A percentile compares a stretch with the other conserved stretches of the same genome.
Evolutionary conservation across 225 moss, liverwort and hornwort species (phyloP).

Genomic region (Sphagnum tenellum): DNA sequence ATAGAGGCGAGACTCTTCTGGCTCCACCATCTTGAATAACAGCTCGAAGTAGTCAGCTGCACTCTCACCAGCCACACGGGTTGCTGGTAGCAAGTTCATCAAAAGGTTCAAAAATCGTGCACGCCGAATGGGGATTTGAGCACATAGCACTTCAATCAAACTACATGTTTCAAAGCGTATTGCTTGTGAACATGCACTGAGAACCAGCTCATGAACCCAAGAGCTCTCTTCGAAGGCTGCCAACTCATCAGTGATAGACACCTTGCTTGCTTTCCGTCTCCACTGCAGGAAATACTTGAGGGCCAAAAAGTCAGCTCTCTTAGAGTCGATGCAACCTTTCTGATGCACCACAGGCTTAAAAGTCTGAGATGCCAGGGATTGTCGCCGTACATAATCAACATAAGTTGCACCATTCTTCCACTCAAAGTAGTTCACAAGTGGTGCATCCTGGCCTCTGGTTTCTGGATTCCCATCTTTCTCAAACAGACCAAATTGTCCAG

Average conservation of each 20-base stretch:
- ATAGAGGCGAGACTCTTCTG: conserved; percentile 91
- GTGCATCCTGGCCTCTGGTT: conserved; percentile 56
- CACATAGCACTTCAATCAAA: conserved; percentile 86
- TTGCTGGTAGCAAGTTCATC: conserved; percentile 88
- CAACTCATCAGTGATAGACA: conserved; percentile 81
- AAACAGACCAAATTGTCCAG: conserved; percentile 34
- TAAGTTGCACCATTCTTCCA: conserved; percentile 97
- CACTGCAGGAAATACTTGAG: conserved; percentile 83
- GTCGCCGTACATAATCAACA: conserved; percentile 72
- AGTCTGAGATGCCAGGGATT: conserved; percentile 63
- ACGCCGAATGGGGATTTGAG: conserved; percentile 78
- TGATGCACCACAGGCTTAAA: conserved; percentile 44
- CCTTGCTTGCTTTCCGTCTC: conserved; percentile 80
- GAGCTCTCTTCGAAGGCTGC: conserved; percentile 99
- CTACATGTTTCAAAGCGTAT: conserved; percentile 97
- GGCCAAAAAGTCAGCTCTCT: conserved; percentile 73
- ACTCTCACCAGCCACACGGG: conserved; percentile 88
- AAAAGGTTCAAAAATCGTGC: conserved; percentile 90
- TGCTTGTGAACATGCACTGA: conserved; percentile 98
- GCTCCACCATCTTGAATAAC: conserved; percentile 96
- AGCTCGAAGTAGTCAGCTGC: conserved; percentile 99
- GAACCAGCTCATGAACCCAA: conserved; percentile 94
- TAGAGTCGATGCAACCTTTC: conserved; percentile 59
- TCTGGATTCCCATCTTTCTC: conserved; percentile 65
- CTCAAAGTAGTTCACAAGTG: conserved; percentile 67